Conservation (phyloP, 441 rosid genomes). For the Croton laevigatus region DNA sequence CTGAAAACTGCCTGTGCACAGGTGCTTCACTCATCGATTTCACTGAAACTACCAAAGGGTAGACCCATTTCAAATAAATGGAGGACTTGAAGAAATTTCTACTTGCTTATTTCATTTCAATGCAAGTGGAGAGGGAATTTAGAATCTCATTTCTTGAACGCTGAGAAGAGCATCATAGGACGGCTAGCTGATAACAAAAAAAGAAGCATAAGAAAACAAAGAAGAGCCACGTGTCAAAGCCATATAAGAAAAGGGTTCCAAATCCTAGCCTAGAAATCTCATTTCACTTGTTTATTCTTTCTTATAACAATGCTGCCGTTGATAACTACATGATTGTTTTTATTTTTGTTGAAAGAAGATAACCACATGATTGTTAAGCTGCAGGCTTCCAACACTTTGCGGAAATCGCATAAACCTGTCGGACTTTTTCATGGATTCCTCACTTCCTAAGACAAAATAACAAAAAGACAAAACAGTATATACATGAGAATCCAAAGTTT, state of each 20-base stretch:
- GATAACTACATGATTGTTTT: background rate
- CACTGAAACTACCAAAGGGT: no score
- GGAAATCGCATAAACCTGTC: background rate
- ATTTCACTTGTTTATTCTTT: background rate
- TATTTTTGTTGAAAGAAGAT: no score
- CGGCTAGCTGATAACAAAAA: slow-evolving; percentile 3
- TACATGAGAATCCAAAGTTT: slow-evolving; percentile 8
- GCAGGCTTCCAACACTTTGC: slow-evolving; percentile 1
- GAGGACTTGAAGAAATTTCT: no score
- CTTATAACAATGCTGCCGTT: background rate
- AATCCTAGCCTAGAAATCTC: no score
- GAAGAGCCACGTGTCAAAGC: background rate
- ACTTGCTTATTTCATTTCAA: no score
- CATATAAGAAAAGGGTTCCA: background rate
- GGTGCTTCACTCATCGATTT: no score
- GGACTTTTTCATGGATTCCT: background rate
- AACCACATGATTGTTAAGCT: no score
- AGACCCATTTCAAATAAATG: no score
- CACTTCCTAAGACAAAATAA: background rate
- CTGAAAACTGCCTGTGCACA: no score
- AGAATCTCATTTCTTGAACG: background rate
- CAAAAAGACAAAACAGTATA: slow-evolving; percentile 10
- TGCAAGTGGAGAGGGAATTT: no score
- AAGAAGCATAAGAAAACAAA: background rate
- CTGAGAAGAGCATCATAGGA: background rate